Conservation (phyloP, 2,329 filamentous ascomycete species). For the Colletotrichum aenigma region DNA sequence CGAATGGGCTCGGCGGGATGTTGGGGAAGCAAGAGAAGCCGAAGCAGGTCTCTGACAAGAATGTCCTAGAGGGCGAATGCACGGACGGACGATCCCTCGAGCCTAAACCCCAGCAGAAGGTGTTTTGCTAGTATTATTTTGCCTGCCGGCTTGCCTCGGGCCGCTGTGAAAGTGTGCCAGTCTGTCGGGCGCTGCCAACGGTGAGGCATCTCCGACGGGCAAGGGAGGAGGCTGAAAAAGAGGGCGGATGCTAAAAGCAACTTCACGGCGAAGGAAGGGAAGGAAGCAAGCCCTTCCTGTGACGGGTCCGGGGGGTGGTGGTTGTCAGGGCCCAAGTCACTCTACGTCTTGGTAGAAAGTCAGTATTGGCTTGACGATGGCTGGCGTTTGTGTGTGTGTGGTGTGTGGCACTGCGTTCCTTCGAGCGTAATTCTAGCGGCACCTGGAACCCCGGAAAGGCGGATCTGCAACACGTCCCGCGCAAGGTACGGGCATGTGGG, state of each 20-base stretch:
- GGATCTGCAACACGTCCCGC: constrained; percentile 17
- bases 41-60: constrained; percentile 42
- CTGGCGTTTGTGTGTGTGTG: not conserved
- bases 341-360: not conserved
- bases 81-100: constrained; percentile 14
- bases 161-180: not conserved
- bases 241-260: not conserved
- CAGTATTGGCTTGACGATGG: not conserved
- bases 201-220: not conserved
- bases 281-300: not conserved
- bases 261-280: not conserved
- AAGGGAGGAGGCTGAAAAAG: not conserved
- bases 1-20: not conserved
- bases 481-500: constrained; percentile 10
- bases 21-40: constrained; percentile 36
- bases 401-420: not conserved
- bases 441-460: constrained; percentile 15
- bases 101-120: not conserved
- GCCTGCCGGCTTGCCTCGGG: not conserved
- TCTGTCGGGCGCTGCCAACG: not conserved
- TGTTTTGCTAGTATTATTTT: not conserved
- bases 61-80: constrained; percentile 29
- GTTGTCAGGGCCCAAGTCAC: not conserved
- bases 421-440: constrained; percentile 8
- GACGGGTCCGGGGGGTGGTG: not conserved